phyloP scores from a whole-genome alignment of 176 grass and related monocot genomes.

The Carex myosuroides region DNA sequence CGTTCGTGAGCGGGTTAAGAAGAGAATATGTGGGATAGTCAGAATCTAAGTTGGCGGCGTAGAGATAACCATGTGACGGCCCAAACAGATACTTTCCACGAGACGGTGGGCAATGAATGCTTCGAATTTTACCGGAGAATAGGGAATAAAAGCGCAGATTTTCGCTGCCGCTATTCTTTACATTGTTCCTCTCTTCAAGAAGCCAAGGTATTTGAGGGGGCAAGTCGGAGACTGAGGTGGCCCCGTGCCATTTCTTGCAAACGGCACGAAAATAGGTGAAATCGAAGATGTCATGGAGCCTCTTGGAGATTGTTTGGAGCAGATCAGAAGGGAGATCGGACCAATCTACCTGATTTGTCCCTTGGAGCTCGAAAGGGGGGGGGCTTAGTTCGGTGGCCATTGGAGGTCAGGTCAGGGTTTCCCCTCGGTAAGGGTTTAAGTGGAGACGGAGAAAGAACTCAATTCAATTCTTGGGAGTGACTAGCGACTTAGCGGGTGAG shows the following conservation, averaged over 20 bases:
- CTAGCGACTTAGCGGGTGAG: no score
- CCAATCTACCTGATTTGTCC: not conserved
- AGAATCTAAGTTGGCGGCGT: not conserved
- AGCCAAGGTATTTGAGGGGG: constrained; percentile 21
- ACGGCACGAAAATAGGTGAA: constrained; percentile 19
- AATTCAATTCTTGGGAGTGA: no score
- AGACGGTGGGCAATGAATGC: not conserved
- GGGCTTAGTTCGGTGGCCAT: not conserved
- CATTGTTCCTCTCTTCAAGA: not conserved
- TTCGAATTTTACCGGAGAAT: not conserved
- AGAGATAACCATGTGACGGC: constrained; percentile 1
- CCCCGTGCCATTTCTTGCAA: constrained; percentile 18
- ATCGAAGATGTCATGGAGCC: constrained; percentile 21
- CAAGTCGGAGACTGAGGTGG: not conserved
- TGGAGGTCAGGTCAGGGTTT: not conserved
- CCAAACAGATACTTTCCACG: not conserved
- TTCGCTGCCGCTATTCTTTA: not conserved
- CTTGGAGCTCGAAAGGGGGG: not conserved
- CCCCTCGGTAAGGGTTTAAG: not conserved
- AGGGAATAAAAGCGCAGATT: not conserved
- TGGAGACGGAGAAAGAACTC: not conserved
- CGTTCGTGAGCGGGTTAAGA: not conserved
- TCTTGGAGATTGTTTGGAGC: not conserved
- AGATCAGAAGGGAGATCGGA: constrained; percentile 16
- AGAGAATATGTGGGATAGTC: not conserved